Base-by-base conservation (phyloP, 164 flowering plant species). In the Kalanchoe fedtschenkoi region DNA sequence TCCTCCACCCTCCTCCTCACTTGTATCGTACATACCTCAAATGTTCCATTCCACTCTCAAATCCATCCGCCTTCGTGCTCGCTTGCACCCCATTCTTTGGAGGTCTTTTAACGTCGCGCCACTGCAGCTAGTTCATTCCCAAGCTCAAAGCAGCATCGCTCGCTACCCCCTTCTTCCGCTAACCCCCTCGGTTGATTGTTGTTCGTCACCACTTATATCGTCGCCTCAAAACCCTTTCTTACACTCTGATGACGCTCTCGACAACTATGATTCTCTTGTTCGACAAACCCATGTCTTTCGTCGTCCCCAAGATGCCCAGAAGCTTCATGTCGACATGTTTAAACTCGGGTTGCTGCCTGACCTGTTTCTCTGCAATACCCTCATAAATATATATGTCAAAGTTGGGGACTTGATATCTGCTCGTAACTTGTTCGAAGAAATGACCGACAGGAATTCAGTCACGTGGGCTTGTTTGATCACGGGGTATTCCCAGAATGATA, bases 381-480 rank as follows among this genome's bases (percentile, higher is more conserved):
- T 91, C 56, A 73, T 87, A 34, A 86, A 81, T 69, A 33, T 70
- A 0, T 83, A 84, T 60, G 74, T 61, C 0, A 80, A 80, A 71
- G 62, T 47, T 65, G 80, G 81, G 39, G 81, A 82, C 61, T 43
- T 86, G 76, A 65, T 5, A 9, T 77, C 75, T 5, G 95, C 89
- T 0, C 71, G 59, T 3, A 68, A 70, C 44, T 5, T 87, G 86
- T 87, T 91, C 57, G 91, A 75, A 65, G 89, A 81, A 83, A 85
- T 91, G 85, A 75, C 81, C 4, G 67, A 72, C 0, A 89, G 69
- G 62, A 87, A 87, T 69, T 42, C 64, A 5, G 91, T 87, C 35
- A 70, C 89, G 1, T 91, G 96, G 98, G 74, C 87, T 35, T 83
- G 85, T 61, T 70, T 91, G 77, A 77, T 91, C 59, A 80, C 95